Percentiles rank a stretch among this genome's conserved stretches.
phyloP scores from a whole-genome alignment of 2,329 filamentous ascomycete genomes.

The Venturia asperata region DNA sequence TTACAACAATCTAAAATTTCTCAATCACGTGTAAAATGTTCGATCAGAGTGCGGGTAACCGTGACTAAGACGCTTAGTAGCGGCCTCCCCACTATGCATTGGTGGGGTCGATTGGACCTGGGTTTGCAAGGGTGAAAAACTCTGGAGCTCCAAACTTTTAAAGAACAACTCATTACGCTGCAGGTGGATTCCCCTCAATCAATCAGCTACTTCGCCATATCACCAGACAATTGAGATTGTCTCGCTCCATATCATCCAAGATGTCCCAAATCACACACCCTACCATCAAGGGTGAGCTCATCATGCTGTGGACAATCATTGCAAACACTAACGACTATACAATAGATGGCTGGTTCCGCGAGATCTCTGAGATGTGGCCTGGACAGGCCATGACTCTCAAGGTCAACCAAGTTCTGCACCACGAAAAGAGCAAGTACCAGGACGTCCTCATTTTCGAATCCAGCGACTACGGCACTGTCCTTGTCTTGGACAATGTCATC shows the following conservation, averaged over 20 bases:
- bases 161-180: background rate
- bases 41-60: background rate
- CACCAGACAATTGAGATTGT: background rate
- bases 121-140: slow-evolving; percentile 1
- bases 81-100: background rate
- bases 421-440: slow-evolving; percentile 99
- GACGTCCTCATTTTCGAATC: slow-evolving; percentile 99
- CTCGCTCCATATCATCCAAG: background rate
- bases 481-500: slow-evolving; percentile 98
- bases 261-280: slow-evolving; percentile 68
- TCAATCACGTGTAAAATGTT: background rate
- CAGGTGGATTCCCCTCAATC: background rate
- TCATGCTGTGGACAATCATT: slow-evolving; percentile 3
- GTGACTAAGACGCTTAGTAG: background rate
- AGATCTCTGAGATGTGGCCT: slow-evolving; percentile 98
- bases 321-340: slow-evolving; percentile 16
- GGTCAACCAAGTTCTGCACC: slow-evolving; percentile 95
- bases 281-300: slow-evolving; percentile 62
- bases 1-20: background rate
- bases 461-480: slow-evolving; percentile 89
- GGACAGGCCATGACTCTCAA: slow-evolving; percentile 89
- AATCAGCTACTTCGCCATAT: background rate
- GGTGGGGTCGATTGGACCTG: background rate
- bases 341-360: slow-evolving; percentile 98
- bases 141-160: background rate